These are phyloP conservation scores for Pleurotus tuoliensis DNA, from an alignment of 768 basidiomycete genomes.

Conservation along the genomic window DNA sequence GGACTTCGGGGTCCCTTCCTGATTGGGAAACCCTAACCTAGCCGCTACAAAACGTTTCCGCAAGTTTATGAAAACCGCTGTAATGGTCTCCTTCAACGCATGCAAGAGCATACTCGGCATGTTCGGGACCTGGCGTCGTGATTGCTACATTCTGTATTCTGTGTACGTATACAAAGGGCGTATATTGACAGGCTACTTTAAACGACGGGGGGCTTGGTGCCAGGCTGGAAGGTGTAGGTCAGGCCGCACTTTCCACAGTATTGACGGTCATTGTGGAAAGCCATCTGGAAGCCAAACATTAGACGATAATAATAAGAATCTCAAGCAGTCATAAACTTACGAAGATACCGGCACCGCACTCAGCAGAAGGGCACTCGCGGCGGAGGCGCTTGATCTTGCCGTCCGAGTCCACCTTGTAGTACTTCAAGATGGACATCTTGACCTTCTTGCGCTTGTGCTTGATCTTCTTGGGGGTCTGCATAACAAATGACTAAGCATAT, in stretches of 20 bases:
- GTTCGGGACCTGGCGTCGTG: too few relatives aligned
- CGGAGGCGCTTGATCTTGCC: slow-evolving; percentile 99
- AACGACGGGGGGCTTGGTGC: slow-evolving; percentile 71
- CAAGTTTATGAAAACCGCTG: too few relatives aligned
- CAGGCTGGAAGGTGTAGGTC: slow-evolving; percentile 82
- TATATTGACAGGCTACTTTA: slow-evolving; percentile 27
- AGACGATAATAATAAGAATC: neutral
- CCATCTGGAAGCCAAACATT: slow-evolving; percentile 64
- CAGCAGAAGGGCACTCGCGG: slow-evolving; percentile 87
- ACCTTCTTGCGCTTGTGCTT: slow-evolving; percentile 99
- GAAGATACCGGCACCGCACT: slow-evolving; percentile 84
- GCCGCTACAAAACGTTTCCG: too few relatives aligned
- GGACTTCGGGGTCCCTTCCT: too few relatives aligned
- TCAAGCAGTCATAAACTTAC: slow-evolving; percentile 37
- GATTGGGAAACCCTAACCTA: too few relatives aligned
- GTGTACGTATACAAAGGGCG: neutral
- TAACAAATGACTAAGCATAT: slow-evolving; percentile 3
- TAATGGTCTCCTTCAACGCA: too few relatives aligned
- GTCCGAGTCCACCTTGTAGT: slow-evolving; percentile 99
- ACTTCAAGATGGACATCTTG: slow-evolving; percentile 99
- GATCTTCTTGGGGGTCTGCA: slow-evolving; percentile 95
- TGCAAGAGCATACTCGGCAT: too few relatives aligned
- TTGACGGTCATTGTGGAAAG: slow-evolving; percentile 96
- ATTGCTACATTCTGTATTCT: neutral
- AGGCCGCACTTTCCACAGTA: slow-evolving; percentile 95